These are phyloP conservation scores for Oenanthe sinensis DNA, from an alignment of 129 eudicot genomes.

Conservation along the genomic window DNA sequence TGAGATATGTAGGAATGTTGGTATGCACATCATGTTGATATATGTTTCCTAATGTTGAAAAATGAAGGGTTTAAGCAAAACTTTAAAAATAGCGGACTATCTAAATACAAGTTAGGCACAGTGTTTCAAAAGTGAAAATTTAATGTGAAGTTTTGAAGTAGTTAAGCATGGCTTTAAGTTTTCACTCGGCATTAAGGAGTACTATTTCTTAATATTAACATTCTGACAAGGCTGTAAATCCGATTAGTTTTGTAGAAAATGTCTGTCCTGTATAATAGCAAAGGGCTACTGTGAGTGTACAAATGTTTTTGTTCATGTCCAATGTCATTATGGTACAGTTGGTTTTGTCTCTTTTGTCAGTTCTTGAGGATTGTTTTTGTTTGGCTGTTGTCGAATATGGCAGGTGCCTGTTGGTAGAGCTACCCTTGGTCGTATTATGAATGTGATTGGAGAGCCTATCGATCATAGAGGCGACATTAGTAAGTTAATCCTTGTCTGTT, in stretches of 20 bases:
- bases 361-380: background rate
- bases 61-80: too few species aligned
- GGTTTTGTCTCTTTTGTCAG: background rate
- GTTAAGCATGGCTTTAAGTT: too few species aligned
- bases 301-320: background rate
- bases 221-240: background rate
- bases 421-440: conserved; percentile 95
- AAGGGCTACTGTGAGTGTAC: background rate
- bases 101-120: too few species aligned
- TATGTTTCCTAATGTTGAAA: too few species aligned
- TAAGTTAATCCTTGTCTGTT: conserved; percentile 25
- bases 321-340: background rate
- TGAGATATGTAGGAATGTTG: background rate
- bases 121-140: too few species aligned
- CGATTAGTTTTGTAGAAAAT: background rate
- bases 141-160: too few species aligned
- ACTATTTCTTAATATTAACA: too few species aligned
- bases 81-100: too few species aligned
- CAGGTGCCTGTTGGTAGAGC: conserved; percentile 97
- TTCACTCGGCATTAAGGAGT: too few species aligned
- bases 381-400: background rate
- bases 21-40: background rate
- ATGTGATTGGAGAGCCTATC: conserved; percentile 96
- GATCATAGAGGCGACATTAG: conserved; percentile 80
- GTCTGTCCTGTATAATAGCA: background rate